These are phyloP conservation scores for Globisporangium nodosum DNA, from an alignment of 352 stramenopile genomes.

Conservation along the genomic window DNA sequence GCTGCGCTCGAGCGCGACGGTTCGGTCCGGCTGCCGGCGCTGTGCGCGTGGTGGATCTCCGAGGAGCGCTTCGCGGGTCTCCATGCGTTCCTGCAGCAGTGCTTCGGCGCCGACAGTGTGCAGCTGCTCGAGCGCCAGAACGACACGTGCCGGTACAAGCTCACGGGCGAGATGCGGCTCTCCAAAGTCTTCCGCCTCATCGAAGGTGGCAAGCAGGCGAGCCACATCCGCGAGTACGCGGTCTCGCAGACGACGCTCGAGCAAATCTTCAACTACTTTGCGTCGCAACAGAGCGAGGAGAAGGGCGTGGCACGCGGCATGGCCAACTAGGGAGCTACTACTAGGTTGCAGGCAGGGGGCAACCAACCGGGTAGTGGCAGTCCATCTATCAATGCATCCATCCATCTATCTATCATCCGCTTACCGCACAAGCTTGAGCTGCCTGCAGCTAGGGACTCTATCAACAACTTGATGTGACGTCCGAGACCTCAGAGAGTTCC, in stretches of 20 bases:
- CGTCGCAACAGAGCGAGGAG: conserved; percentile 69
- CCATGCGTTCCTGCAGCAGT: conserved; percentile 31
- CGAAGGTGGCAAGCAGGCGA: neutral
- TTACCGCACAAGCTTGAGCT: no score
- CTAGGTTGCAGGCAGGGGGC: no score
- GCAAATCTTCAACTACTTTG: conserved; percentile 92
- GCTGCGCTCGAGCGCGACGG: conserved; percentile 48
- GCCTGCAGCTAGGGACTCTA: no score
- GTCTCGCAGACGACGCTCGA: conserved; percentile 89
- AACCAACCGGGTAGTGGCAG: neutral
- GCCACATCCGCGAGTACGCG: conserved; percentile 56
- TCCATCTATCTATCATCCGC: neutral
- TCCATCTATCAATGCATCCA: neutral
- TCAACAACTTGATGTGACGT: no score
- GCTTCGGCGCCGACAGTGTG: conserved; percentile 37
- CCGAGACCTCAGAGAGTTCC: no score
- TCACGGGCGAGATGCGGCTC: conserved; percentile 21
- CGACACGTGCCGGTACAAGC: conserved; percentile 62
- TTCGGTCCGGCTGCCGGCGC: conserved; percentile 27
- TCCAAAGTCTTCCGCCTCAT: conserved; percentile 5
- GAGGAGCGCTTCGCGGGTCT: conserved; percentile 49
- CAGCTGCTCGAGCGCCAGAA: conserved; percentile 69
- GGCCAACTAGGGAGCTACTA: neutral
- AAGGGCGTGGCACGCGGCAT: conserved; percentile 44
- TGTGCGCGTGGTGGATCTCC: conserved; percentile 59